Percentiles rank a stretch among this genome's conserved stretches.
Evolutionary conservation across 75 land plant genomes (phyloP).

Genomic region (Chamaecyparis obtusa): DNA sequence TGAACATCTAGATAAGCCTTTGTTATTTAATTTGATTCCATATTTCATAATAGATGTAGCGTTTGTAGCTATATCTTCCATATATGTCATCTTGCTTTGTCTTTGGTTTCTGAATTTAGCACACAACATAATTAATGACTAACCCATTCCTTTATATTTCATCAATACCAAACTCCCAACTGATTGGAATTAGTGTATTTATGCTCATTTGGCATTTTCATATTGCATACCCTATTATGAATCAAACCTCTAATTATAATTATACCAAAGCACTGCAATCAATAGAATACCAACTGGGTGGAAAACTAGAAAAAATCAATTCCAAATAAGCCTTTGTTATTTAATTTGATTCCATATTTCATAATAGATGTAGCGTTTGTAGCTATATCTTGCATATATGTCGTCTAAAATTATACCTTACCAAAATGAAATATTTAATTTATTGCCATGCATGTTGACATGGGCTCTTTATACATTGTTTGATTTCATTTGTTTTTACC

Average conservation of each 20-base stretch:
- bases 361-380: too few species aligned
- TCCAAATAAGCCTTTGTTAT: background rate
- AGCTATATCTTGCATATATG: background rate
- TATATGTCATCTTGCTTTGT: background rate
- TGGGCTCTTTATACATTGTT: too few species aligned
- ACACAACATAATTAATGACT: background rate
- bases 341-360: background rate
- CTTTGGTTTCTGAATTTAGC: constrained; percentile 14
- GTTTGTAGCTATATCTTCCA: too few species aligned
- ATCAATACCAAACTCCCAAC: background rate
- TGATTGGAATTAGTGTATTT: background rate
- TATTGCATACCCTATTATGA: background rate
- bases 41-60: too few species aligned
- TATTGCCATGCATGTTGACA: too few species aligned
- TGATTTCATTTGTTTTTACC: too few species aligned
- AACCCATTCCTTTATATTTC: background rate
- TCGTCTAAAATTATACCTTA: background rate
- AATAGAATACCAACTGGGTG: too few species aligned
- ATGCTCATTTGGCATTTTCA: background rate
- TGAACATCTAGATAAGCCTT: too few species aligned
- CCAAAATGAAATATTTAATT: too few species aligned
- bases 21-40: too few species aligned
- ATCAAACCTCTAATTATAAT: background rate
- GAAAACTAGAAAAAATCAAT: too few species aligned
- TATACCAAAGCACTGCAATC: background rate